Percentiles rank a stretch among this genome's conserved stretches.
These are phyloP conservation scores for Magnusiomyces sp. DNA, from an alignment of 1,139 yeast genomes.

Conservation along the genomic window DNA sequence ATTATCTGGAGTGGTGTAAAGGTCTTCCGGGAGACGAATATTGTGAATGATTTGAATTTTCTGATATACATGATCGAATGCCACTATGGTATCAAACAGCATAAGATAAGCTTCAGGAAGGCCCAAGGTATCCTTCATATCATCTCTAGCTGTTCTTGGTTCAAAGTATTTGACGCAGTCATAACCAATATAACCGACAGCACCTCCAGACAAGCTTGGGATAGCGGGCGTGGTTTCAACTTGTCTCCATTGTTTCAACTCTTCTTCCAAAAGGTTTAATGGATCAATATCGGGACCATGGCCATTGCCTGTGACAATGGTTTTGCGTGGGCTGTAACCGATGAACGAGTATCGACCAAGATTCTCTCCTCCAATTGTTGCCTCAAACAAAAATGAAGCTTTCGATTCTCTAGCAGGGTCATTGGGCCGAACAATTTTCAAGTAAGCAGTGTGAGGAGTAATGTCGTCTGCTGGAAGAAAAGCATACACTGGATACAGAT, in stretches of 20 bases:
- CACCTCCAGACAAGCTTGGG: conserved; percentile 89
- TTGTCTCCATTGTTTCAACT: conserved; percentile 54
- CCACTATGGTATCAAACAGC: conserved; percentile 84
- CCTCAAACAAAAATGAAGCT: conserved; percentile 77
- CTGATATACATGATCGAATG: conserved; percentile 89
- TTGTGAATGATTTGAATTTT: conserved; percentile 85
- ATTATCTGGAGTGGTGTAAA: conserved; percentile 26
- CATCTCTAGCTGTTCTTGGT: conserved; percentile 66
- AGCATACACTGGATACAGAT: conserved; percentile 73
- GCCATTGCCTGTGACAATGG: conserved; percentile 66
- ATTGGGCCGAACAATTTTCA: conserved; percentile 71
- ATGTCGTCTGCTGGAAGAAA: conserved; percentile 67
- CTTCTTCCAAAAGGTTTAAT: conserved; percentile 59
- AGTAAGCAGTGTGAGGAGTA: conserved; percentile 84
- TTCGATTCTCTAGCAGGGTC: conserved; percentile 34
- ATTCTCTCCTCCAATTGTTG: conserved; percentile 82
- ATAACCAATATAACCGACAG: conserved; percentile 88
- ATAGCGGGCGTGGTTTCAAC: conserved; percentile 41
- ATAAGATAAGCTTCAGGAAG: conserved; percentile 88
- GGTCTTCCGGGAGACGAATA: conserved; percentile 37
- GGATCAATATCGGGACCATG: conserved; percentile 68
- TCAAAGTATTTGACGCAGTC: conserved; percentile 96
- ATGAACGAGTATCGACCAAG: conserved; percentile 86
- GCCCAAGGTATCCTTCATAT: conserved; percentile 64
- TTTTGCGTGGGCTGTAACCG: conserved; percentile 75